Evolutionary conservation across 805 yeast species (phyloP).

Genomic region (Priceomyces medius): DNA sequence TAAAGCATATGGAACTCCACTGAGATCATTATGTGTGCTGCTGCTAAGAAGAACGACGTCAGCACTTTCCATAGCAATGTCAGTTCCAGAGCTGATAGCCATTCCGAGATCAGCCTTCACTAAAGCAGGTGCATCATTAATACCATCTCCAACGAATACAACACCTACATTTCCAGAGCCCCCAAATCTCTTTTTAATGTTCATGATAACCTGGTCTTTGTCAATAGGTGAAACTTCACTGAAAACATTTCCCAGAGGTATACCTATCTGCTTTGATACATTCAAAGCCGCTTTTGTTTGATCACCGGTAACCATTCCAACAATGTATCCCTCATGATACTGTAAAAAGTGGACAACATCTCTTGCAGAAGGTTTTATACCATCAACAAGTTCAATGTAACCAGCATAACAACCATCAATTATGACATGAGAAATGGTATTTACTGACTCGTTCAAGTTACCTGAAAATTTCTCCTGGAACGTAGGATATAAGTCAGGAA

Average conservation of each 20-base stretch:
- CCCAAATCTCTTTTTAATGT: conserved; percentile 49
- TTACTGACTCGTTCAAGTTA: conserved; percentile 17
- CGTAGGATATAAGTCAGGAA: conserved; percentile 5
- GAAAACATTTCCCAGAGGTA: conserved; percentile 61
- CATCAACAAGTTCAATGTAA: conserved; percentile 63
- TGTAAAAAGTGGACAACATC: conserved; percentile 57
- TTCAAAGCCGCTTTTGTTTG: conserved; percentile 56
- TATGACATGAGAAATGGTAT: conserved; percentile 55
- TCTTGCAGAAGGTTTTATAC: conserved; percentile 62
- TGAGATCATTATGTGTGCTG: conserved; percentile 28
- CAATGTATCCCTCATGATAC: conserved; percentile 49
- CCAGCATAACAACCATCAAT: conserved; percentile 64
- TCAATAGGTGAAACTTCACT: conserved; percentile 76
- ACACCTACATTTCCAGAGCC: conserved; percentile 41
- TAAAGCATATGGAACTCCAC: conserved; percentile 58
- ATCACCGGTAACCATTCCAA: conserved; percentile 94
- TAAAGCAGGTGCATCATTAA: conserved; percentile 95
- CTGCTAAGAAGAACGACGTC: conserved; percentile 72
- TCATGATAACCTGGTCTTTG: conserved; percentile 65
- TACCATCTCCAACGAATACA: conserved; percentile 96
- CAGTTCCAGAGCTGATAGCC: conserved; percentile 90
- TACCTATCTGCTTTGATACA: conserved; percentile 67
- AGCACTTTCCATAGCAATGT: conserved; percentile 96
- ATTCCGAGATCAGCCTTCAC: conserved; percentile 87
- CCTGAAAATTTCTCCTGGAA: conserved; percentile 3